Evolutionary conservation across 371 early-diverging fungal species (phyloP).

Genomic region (Mycotypha africana): DNA sequence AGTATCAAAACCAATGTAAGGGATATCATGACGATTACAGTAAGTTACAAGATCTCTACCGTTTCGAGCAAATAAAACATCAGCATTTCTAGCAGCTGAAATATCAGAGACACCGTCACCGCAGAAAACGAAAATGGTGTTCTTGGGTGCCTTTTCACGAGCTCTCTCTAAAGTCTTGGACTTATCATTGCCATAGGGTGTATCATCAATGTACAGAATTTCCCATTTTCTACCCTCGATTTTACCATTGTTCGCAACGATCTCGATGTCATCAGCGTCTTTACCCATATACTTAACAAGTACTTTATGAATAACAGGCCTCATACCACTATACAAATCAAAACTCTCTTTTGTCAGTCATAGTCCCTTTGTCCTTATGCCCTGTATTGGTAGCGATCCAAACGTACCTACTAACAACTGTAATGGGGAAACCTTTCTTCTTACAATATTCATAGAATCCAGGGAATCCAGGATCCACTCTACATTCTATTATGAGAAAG

Average conservation of each 20-base stretch:
- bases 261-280: slow-evolving; percentile 32
- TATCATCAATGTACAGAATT: slow-evolving; percentile 53
- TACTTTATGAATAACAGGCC: slow-evolving; percentile 39
- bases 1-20: slow-evolving; percentile 44
- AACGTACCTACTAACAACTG: slow-evolving; percentile 45
- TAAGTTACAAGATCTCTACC: slow-evolving; percentile 58
- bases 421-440: slow-evolving; percentile 36
- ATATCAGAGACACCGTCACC: slow-evolving; percentile 70
- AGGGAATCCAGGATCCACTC: slow-evolving; percentile 48
- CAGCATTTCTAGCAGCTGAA: slow-evolving; percentile 56
- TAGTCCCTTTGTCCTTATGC: neutral
- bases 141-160: slow-evolving; percentile 22
- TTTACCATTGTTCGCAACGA: slow-evolving; percentile 44
- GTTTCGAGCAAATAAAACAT: slow-evolving; percentile 56
- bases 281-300: slow-evolving; percentile 38
- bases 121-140: slow-evolving; percentile 49
- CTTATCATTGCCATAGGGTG: slow-evolving; percentile 58
- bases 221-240: slow-evolving; percentile 47
- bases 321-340: slow-evolving; percentile 33
- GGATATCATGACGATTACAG: slow-evolving; percentile 48
- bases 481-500: slow-evolving; percentile 18
- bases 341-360: too few species aligned
- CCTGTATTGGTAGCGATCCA: neutral
- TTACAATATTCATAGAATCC: slow-evolving; percentile 41
- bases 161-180: slow-evolving; percentile 29